Percentiles rank a stretch among this genome's conserved stretches.
Conservation (phyloP, 1,284 basidiomycete species). For the Erythrobasidium hasegawianum region DNA sequence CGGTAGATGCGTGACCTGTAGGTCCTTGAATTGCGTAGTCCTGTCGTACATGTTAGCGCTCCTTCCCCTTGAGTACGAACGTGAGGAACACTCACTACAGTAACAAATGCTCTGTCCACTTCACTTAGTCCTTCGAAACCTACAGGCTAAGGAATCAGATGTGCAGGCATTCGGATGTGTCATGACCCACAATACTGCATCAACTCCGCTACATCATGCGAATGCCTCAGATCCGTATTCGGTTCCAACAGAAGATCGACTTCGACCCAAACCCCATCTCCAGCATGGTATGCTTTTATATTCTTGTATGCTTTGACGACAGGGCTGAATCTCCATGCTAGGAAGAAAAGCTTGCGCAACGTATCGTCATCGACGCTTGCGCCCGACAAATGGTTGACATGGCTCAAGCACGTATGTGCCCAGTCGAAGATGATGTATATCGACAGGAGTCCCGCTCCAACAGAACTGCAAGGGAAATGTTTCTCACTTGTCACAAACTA, state of each 20-base stretch:
- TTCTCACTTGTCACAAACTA: not conserved
- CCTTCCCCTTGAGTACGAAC: no score
- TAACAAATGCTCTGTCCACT: conserved; percentile 29
- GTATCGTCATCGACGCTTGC: conserved; percentile 14
- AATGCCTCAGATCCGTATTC: conserved; percentile 4
- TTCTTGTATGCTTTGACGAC: conserved; percentile 33
- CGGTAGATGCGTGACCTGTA: conserved; percentile 5
- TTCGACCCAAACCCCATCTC: conserved; percentile 27
- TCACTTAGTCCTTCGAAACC: conserved; percentile 24
- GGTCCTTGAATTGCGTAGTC: conserved; percentile 30
- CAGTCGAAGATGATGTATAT: conserved; percentile 34
- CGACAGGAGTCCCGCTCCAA: conserved; percentile 24
- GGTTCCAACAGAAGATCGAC: conserved; percentile 18
- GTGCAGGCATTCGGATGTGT: not conserved
- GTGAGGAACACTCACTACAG: conserved; percentile 16
- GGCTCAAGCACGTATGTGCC: conserved; percentile 22
- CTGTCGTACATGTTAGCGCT: not conserved
- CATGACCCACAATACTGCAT: conserved; percentile 25
- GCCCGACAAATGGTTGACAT: conserved; percentile 27
- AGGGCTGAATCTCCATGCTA: conserved; percentile 31
- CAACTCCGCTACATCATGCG: conserved; percentile 33
- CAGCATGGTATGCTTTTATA: conserved; percentile 33
- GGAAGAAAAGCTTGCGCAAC: conserved; percentile 20
- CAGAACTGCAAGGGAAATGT: not conserved
- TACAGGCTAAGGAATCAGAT: not conserved